A percentile compares a stretch with the other conserved stretches of the same genome.
phyloP scores from a whole-genome alignment of 2,329 filamentous ascomycete species.

The Diaporthe ampelina region DNA sequence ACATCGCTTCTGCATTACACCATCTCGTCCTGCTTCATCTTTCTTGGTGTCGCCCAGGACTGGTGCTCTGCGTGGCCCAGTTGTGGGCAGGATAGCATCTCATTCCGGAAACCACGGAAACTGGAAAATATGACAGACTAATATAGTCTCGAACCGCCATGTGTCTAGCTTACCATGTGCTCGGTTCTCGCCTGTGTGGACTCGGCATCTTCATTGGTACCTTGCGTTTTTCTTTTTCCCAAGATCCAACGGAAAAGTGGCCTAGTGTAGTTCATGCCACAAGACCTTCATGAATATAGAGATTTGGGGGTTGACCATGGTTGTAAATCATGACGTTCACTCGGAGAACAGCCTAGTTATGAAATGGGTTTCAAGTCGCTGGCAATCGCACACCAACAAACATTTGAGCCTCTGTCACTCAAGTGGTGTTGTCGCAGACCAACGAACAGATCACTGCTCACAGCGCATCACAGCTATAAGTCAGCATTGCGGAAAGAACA shows the following conservation, averaged over 20 bases:
- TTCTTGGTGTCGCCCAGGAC: neutral
- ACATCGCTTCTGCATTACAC: neutral
- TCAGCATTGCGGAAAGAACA: conserved; percentile 4
- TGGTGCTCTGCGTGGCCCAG: neutral
- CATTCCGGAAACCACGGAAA: too few species aligned
- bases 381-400: neutral
- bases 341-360: neutral
- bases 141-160: neutral
- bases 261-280: too few species aligned
- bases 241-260: too few species aligned
- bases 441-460: neutral
- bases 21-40: neutral
- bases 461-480: neutral
- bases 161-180: neutral
- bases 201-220: neutral
- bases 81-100: neutral
- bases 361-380: neutral
- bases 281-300: too few species aligned
- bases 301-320: too few species aligned
- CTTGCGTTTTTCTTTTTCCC: neutral
- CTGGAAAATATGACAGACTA: neutral
- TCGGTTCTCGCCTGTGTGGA: neutral
- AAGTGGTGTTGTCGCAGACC: neutral
- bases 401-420: neutral
- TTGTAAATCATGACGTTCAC: too few species aligned